Evolutionary conservation across 192 early-diverging fungal species (phyloP).

Genomic region (Coemansia sp.): DNA sequence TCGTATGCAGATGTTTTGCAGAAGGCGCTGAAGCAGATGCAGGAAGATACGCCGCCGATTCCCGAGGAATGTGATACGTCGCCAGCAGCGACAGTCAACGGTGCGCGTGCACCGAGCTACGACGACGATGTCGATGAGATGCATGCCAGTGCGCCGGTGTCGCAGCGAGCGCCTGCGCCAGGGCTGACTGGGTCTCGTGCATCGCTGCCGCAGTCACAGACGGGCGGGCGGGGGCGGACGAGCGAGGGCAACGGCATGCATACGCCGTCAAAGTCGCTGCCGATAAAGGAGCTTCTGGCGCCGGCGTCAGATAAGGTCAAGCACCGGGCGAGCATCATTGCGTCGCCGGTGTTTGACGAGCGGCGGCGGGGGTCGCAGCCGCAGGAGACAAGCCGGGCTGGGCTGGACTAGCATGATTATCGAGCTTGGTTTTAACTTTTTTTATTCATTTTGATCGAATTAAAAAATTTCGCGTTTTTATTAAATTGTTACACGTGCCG

Average conservation of each 20-base stretch:
- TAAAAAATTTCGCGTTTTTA: no score
- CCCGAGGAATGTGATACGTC: constrained; percentile 39
- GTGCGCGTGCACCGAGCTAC: constrained; percentile 2
- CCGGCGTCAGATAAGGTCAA: constrained; percentile 45
- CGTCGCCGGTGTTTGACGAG: constrained; percentile 5
- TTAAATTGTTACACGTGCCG: no score
- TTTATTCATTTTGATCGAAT: background rate
- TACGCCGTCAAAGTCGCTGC: constrained; percentile 45
- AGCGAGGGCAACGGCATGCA: constrained; percentile 29
- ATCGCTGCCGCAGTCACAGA: constrained; percentile 22
- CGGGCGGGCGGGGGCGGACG: constrained; percentile 1
- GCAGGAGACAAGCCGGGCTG: background rate
- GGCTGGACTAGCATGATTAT: no score
- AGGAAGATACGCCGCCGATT: constrained; percentile 43
- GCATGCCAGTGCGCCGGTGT: background rate
- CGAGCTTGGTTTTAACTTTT: background rate
- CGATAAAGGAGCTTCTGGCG: constrained; percentile 52
- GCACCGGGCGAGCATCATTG: constrained; percentile 41
- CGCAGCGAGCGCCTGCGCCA: constrained; percentile 5
- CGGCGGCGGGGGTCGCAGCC: constrained; percentile 20
- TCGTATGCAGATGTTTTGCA: constrained; percentile 74
- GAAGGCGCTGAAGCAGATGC: constrained; percentile 57
- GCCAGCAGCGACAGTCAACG: constrained; percentile 9
- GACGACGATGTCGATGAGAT: background rate
- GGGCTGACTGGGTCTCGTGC: constrained; percentile 25